Evolutionary conservation across 225 moss, liverwort and hornwort species (phyloP).

Genomic region (Straminergon stramineum): DNA sequence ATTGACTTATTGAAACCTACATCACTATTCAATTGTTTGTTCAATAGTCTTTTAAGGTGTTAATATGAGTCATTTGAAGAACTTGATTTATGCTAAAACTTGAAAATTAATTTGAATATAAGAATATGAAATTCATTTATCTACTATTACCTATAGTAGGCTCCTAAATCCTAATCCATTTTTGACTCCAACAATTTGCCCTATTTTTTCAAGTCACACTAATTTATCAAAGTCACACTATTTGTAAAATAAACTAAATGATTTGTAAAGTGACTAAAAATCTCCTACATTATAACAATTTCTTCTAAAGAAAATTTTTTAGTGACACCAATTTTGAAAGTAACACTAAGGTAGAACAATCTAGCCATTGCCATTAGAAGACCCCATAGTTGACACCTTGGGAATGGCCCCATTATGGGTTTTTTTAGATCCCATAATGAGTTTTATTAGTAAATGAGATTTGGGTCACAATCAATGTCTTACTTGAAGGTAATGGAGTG

Average conservation of each 20-base stretch:
- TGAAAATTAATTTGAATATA: neutral
- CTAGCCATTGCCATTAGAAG: too few species aligned
- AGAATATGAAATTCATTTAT: neutral
- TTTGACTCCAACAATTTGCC: neutral
- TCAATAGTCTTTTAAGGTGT: too few species aligned
- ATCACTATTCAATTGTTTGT: neutral
- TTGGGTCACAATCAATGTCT: too few species aligned
- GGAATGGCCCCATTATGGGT: too few species aligned
- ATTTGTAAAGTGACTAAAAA: too few species aligned
- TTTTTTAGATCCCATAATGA: too few species aligned
- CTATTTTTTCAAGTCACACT: rapidly evolving
- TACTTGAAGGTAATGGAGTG: too few species aligned
- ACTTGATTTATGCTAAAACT: neutral
- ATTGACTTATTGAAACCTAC: neutral
- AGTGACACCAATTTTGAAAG: neutral
- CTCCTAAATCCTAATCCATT: rapidly evolving
- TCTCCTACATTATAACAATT: neutral
- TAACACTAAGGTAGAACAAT: too few species aligned
- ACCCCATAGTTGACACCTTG: too few species aligned
- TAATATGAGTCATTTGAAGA: neutral
- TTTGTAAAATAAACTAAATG: neutral
- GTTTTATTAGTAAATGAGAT: too few species aligned
- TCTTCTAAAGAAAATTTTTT: neutral
- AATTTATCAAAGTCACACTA: neutral
- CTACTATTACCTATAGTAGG: rapidly evolving